phyloP scores from a whole-genome alignment of 2,329 filamentous ascomycete genomes.

The Ceratocystis smalleyi region DNA sequence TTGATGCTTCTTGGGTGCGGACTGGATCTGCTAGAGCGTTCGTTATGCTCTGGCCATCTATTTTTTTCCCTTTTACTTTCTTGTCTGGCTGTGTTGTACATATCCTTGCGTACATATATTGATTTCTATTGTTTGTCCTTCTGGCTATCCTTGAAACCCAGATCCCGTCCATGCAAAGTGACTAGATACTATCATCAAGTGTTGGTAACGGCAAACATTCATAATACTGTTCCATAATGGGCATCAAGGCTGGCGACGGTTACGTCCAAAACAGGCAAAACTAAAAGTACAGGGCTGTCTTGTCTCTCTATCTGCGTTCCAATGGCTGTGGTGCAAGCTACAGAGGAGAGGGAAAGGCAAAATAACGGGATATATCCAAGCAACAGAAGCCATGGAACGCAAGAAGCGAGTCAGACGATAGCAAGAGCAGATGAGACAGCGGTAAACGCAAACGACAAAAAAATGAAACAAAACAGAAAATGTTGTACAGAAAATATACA shows the following conservation, averaged over 20 bases:
- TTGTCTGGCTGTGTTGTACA: neutral
- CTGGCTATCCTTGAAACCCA: neutral
- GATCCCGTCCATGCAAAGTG: neutral
- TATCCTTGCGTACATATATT: neutral
- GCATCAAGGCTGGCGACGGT: neutral
- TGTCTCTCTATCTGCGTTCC: neutral
- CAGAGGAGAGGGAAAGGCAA: neutral
- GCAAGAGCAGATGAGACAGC: neutral
- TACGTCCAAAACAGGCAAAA: neutral
- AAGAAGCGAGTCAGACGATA: neutral
- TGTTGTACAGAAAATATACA: conserved; percentile 15
- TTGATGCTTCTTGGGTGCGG: neutral
- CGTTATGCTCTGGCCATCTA: neutral
- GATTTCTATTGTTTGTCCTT: neutral
- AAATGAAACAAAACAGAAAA: neutral
- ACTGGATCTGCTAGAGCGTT: neutral
- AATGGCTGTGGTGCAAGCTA: neutral
- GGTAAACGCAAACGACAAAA: conserved; percentile 4
- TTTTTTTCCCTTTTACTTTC: neutral
- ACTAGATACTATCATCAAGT: too few relatives aligned
- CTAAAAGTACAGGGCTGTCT: conserved; percentile 1
- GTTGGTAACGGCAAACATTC: too few relatives aligned
- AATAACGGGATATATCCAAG: neutral
- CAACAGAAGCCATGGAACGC: neutral
- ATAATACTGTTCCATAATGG: neutral